Conservation (phyloP, 2,329 filamentous ascomycete species). For the Penicillium occitanis region DNA sequence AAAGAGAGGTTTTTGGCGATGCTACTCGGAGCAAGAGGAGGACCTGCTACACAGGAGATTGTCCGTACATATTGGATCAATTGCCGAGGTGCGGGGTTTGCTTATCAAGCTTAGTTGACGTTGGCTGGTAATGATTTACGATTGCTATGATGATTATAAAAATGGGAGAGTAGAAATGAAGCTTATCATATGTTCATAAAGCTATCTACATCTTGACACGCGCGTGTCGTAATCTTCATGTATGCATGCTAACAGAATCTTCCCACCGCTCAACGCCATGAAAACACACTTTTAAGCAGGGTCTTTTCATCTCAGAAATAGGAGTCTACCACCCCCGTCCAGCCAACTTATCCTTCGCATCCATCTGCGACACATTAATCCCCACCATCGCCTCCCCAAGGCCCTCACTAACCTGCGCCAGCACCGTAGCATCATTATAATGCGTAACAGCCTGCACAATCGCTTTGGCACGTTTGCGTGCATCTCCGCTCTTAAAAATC, state of each 20-base stretch:
- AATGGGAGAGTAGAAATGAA: not conserved
- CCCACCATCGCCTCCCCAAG: conserved; percentile 98
- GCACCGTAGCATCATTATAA: conserved; percentile 77
- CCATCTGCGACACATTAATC: conserved; percentile 80
- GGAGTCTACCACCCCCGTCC: conserved; percentile 74
- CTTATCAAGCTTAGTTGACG: conserved; percentile 30
- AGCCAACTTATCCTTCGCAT: conserved; percentile 76
- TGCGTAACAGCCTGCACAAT: conserved; percentile 95
- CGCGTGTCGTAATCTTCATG: not conserved
- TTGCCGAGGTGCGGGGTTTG: conserved; percentile 44
- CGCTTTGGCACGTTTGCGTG: conserved; percentile 83
- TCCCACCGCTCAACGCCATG: conserved; percentile 6
- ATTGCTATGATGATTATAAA: not conserved
- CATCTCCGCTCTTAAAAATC: conserved; percentile 96
- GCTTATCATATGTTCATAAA: conserved; percentile 8
- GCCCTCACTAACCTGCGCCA: conserved; percentile 83
- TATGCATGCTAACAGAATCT: conserved; percentile 4
- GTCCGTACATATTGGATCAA: conserved; percentile 47
- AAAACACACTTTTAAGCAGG: conserved; percentile 6
- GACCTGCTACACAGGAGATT: conserved; percentile 40
- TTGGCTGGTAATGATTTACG: not conserved
- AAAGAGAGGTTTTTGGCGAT: conserved; percentile 44
- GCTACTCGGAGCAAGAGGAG: conserved; percentile 40
- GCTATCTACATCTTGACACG: conserved; percentile 8
- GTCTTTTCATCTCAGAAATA: not conserved